Evolutionary conservation across 2,329 filamentous ascomycete species (phyloP).

Genomic region (Aphanocladium album): DNA sequence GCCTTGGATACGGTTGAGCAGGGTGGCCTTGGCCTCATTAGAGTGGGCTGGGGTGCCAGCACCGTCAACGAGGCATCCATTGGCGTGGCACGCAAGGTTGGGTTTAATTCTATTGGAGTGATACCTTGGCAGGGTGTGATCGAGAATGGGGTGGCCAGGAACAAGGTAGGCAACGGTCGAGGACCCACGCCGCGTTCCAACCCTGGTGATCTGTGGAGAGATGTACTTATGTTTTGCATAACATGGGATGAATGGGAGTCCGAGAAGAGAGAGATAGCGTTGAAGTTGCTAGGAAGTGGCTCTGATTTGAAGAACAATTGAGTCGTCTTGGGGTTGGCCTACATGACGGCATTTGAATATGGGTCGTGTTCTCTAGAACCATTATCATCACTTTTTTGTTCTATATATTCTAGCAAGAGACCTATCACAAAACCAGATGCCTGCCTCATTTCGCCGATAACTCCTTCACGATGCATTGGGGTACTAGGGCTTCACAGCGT

Average conservation of each 20-base stretch:
- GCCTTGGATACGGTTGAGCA: neutral
- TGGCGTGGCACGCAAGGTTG: neutral
- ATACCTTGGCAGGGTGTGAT: neutral
- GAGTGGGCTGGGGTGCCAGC: constrained; percentile 5
- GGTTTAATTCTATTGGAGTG: neutral
- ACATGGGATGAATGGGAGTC: constrained; percentile 6
- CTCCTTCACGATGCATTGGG: neutral
- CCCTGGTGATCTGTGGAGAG: constrained; percentile 1
- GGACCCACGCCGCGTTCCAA: neutral
- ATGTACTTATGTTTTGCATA: constrained; percentile 4
- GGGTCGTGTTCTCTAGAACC: neutral
- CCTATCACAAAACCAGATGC: neutral
- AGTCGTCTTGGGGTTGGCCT: no score
- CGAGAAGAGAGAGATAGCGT: neutral
- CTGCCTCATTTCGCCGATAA: neutral
- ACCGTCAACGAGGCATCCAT: constrained; percentile 3
- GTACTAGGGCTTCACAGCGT: constrained; percentile 19
- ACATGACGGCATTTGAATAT: neutral
- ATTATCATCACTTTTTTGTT: neutral
- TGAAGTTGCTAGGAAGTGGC: neutral
- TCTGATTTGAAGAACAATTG: neutral
- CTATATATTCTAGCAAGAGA: neutral
- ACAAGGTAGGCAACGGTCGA: neutral
- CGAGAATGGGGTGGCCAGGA: neutral
- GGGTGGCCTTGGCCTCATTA: neutral